A percentile compares a stretch with the other conserved stretches of the same genome.
Conservation (phyloP, 192 early-diverging fungal genomes). For the Dispira parvispora region DNA sequence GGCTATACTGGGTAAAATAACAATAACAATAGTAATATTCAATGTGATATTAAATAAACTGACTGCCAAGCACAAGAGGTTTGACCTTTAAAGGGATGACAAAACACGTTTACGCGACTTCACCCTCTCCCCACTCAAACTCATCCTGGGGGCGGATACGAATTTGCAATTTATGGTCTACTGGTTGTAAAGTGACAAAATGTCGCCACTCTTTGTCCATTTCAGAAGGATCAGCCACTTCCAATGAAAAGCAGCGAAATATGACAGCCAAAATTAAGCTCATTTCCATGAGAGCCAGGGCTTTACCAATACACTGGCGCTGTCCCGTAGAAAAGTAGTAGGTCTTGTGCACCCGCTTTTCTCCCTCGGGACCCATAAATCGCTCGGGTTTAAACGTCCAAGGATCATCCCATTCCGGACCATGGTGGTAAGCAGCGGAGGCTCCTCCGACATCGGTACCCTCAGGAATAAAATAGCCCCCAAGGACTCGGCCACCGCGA, state of each 20-base stretch:
- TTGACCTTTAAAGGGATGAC: too few relatives aligned
- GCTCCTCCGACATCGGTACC: constrained; percentile 27
- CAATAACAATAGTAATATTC: too few relatives aligned
- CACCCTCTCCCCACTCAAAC: neutral
- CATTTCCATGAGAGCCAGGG: constrained; percentile 32
- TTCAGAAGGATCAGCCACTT: neutral
- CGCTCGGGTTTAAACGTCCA: constrained; percentile 22
- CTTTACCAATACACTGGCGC: constrained; percentile 28
- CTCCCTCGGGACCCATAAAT: constrained; percentile 16
- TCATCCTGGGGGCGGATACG: neutral
- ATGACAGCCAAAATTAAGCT: constrained; percentile 24
- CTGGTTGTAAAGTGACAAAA: neutral
- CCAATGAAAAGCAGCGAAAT: constrained; percentile 19
- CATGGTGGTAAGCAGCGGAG: constrained; percentile 20
- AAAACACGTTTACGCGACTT: too few relatives aligned
- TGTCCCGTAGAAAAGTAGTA: constrained; percentile 32
- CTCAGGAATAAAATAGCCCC: constrained; percentile 18
- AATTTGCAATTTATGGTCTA: neutral
- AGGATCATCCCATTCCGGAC: constrained; percentile 12
- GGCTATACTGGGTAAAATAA: too few relatives aligned
- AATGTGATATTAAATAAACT: too few relatives aligned
- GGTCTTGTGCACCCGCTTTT: constrained; percentile 11
- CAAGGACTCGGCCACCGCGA: constrained; percentile 7
- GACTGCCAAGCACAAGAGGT: too few relatives aligned
- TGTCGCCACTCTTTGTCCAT: neutral